These are phyloP conservation scores for Blastomyces silverae DNA, from an alignment of 2,329 filamentous ascomycete genomes.

Conservation along the genomic window DNA sequence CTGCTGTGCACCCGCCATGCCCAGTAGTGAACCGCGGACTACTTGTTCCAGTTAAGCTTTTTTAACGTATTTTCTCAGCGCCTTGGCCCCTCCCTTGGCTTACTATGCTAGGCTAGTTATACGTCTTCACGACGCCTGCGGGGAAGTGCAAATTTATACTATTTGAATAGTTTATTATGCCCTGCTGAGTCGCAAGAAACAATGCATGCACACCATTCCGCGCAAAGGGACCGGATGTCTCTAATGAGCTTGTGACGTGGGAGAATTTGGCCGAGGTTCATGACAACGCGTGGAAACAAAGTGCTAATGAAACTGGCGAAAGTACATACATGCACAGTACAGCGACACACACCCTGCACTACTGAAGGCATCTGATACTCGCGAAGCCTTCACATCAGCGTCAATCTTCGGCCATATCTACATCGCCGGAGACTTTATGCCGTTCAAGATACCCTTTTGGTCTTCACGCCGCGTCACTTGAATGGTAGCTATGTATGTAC, in stretches of 20 bases:
- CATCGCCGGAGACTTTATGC: no score
- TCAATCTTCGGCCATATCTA: background rate
- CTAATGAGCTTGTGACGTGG: no score
- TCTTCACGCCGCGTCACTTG: background rate
- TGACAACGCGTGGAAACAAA: background rate
- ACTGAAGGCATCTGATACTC: background rate
- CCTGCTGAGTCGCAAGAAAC: no score
- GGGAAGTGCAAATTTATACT: no score
- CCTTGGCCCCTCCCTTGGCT: background rate
- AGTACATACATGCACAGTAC: background rate
- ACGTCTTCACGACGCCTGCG: no score
- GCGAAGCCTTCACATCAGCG: background rate
- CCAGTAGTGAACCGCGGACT: background rate
- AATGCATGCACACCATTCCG: no score
- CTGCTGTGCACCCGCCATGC: background rate
- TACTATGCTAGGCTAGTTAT: no score
- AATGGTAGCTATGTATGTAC: background rate
- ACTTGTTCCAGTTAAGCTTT: constrained; percentile 5
- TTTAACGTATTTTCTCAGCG: background rate
- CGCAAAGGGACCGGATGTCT: background rate
- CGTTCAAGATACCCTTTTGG: background rate
- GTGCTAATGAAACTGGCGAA: background rate
- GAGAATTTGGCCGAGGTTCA: background rate
- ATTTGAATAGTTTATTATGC: no score
- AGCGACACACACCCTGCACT: background rate